A percentile compares a stretch with the other conserved stretches of the same genome.
Evolutionary conservation across 2,329 filamentous ascomycete genomes (phyloP).

Genomic region (Verticillium nonalfalfae): DNA sequence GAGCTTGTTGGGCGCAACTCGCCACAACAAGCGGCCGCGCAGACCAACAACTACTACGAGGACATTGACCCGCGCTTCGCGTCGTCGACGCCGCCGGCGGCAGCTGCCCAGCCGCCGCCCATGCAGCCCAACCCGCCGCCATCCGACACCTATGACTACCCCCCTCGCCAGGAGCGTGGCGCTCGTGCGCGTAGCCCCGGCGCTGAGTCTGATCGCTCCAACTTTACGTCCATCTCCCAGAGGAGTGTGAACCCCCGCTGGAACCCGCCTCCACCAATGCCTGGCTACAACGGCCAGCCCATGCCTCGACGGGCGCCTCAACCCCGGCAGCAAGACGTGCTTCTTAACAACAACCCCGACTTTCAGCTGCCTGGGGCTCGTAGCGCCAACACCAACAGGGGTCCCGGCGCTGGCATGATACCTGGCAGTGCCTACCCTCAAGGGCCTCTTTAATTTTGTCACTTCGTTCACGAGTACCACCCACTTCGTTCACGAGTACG

Average conservation of each 20-base stretch:
- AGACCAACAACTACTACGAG: constrained; percentile 67
- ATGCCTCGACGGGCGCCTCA: constrained; percentile 30
- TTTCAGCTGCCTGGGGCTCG: constrained; percentile 61
- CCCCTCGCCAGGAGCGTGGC: constrained; percentile 42
- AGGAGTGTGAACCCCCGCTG: constrained; percentile 84
- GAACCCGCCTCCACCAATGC: constrained; percentile 49
- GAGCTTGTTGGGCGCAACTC: constrained; percentile 28
- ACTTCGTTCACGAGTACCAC: not conserved
- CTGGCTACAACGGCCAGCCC: constrained; percentile 34
- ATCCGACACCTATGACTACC: constrained; percentile 53
- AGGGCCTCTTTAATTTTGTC: constrained; percentile 17
- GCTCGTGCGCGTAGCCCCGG: constrained; percentile 57
- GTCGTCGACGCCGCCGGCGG: constrained; percentile 21
- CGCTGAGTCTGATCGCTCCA: constrained; percentile 70
- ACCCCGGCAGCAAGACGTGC: constrained; percentile 57
- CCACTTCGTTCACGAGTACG: too few relatives aligned
- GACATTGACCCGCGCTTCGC: constrained; percentile 88
- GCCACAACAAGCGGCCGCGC: constrained; percentile 22
- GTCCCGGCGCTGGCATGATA: constrained; percentile 36
- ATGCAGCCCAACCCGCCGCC: constrained; percentile 12
- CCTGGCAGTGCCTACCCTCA: constrained; percentile 47
- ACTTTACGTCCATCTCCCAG: constrained; percentile 88
- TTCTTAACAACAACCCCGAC: constrained; percentile 78
- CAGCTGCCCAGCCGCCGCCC: constrained; percentile 14
- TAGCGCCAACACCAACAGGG: constrained; percentile 15